phyloP scores from a whole-genome alignment of 177 flowering plant species.

The Vitis hybrid region DNA sequence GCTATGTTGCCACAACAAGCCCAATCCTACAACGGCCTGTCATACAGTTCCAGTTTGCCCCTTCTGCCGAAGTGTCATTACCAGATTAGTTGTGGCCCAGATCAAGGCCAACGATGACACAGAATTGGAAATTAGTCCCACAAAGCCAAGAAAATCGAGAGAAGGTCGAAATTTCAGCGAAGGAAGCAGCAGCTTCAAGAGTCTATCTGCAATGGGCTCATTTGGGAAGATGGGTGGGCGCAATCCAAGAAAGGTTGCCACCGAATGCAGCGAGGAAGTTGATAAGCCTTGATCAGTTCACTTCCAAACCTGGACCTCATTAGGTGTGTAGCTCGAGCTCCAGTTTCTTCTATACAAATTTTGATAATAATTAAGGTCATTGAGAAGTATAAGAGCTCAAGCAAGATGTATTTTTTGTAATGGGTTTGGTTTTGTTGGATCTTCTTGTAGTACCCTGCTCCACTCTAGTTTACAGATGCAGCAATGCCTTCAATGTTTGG shows the following conservation, averaged over 20 bases:
- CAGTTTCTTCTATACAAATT: no score
- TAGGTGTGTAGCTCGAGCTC: no score
- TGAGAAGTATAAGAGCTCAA: neutral
- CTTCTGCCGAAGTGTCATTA: conserved; percentile 57
- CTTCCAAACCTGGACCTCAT: neutral
- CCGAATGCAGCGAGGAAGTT: conserved; percentile 28
- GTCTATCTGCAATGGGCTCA: conserved; percentile 37
- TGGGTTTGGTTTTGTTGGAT: neutral
- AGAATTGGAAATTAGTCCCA: conserved; percentile 23
- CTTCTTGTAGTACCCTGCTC: neutral
- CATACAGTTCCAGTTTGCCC: conserved; percentile 50
- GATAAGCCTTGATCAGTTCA: conserved; percentile 18
- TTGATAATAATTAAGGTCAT: neutral
- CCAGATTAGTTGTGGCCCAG: conserved; percentile 39
- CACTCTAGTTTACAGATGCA: neutral
- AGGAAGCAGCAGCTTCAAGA: conserved; percentile 49
- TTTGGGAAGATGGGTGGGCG: conserved; percentile 36
- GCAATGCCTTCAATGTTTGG: neutral
- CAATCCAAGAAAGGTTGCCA: conserved; percentile 32
- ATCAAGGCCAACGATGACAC: conserved; percentile 7
- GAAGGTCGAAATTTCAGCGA: conserved; percentile 27
- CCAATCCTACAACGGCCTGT: conserved; percentile 28
- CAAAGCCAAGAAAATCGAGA: conserved; percentile 33
- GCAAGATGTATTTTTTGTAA: neutral
- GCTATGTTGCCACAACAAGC: conserved; percentile 65